Evolutionary conservation across 306 rosid genomes (phyloP), one percentile per base, ranked within the genome.

Genomic region (Cucurbita ficifolia): DNA sequence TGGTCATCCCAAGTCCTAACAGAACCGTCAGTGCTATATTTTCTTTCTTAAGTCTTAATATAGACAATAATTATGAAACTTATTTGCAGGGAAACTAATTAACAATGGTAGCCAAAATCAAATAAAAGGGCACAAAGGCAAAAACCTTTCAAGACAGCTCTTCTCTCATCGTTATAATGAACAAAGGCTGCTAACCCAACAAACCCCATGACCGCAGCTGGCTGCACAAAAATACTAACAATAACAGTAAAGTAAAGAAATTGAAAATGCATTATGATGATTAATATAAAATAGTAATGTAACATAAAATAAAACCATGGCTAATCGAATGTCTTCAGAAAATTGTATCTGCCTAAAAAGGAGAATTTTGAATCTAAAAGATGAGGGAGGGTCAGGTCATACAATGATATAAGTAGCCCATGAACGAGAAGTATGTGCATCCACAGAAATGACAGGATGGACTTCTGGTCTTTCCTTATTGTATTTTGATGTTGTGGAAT

Each of bases 81-180:
- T 39, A 19, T 38, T 72, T 51, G 64, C 36, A 39, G 11, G 29
- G 46, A 9, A 68, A 60, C 75, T 49, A 43, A 70, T 35, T 8
- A 67, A 35, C 39, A 36, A 21, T 36, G 58, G 72, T 11, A 19
- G 6, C 57, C 36, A 70, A 17, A 3, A 54, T 48, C 61, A 33
- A 59, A 58, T 16, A 67, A 16, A 12, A 42, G 33, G 62, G 36
- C 16, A 39, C 9, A 48, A 52, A 82, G 46, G 16, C 49, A 36
- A 10, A 51, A 81, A 93, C 98, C 98, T 93, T 86, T 93, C 0
- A 76, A 76, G 83, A 87, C 83, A 40, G 85, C 90, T 81, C 98
- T 84, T 72, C 81, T 93, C 86, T 90, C 98, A 63, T 93, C 96
- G 4, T 93, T 93, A 72, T 82, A 87, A 78, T 83, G 92, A 49